Base-by-base conservation (phyloP, 139 green algal species). In the Coccomyxa sp. region DNA sequence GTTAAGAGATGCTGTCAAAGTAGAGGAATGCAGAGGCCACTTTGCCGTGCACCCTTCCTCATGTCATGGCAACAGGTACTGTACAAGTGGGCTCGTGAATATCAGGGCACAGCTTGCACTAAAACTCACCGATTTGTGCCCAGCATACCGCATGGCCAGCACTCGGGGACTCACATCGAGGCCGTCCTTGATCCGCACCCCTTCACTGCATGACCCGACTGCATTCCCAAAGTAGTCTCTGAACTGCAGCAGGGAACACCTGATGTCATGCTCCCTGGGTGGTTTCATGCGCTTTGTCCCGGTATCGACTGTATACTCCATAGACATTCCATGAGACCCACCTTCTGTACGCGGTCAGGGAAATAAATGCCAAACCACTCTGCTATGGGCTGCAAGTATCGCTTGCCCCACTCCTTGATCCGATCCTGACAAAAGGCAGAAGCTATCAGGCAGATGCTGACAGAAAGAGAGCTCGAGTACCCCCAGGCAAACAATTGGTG, bases 371-470 rank as follows among this genome's bases (percentile, higher is more conserved):
- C 85, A 80, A 88, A 83, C 76, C 76, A 82, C 13, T 68, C 76
- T 15, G 78, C 81, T 30, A 83, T 31, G 15, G 85, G 85, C 71
- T 86, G 78, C 78, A 87, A 76, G 45, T 85, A 87, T 23, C 85
- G 81, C 81, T 85, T 85, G 67, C 85, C 85, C 85, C 81, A 86
- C 79, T 88, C 85, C 74, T 88, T 85, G 38, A 85, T 81, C 13
- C 81, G 63, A 31, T 85, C 74, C 57, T 83, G 80, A 30, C 45
- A 51, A 51, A 3, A 51, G 38, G 7, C 38, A 51, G 38, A 51
- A 51, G 38, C 38, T 11, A 51, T 51, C 38, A 51, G 38, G 38
- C 38, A 51, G 38, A 51, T 51, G 38, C 38, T 51, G 38, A 51
- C 38, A 51, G 7, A 51, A 51, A 51, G 38, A 51, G 38, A 51